Evolutionary conservation across 2,329 filamentous ascomycete genomes (phyloP), one percentile per base, ranked within the genome.

Genomic region (Phaeosphaeriaceae sp.): DNA sequence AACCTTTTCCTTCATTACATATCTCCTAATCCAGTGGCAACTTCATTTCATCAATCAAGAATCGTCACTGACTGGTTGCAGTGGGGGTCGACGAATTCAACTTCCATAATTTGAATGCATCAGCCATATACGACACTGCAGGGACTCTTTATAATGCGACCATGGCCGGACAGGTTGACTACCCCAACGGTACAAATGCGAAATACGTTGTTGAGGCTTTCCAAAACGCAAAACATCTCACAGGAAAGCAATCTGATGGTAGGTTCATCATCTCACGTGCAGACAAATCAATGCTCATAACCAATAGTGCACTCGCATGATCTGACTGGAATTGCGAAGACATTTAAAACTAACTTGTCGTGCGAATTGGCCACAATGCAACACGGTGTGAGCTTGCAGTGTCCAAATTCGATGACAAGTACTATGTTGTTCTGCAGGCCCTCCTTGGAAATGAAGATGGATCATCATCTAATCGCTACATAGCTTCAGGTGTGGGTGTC

Each of bases 1-100:
- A 54, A 18, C 11, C 36, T 54, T 2, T 39, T 54, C 30, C 33
- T 54, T 8, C 47, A 54, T n/a, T 54, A 54, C 30, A 32, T 51
- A 7, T 50, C 51, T 2, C 32, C 21, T 6, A 40, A 40, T 16
- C 38, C 38, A 12, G 23, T 40, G 3, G n/a, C 30, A 3, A 16
- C 12, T 40, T 40, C 38, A 21, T 40, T n/a, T 15, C 23, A 9
- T 40, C 38, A 29, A 15, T 29, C n/a, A 29, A 18, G n/a, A 9
- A 40, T 17, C 38, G 38, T 16, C 38, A 40, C 30, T 29, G 21
- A 20, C 38, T 26, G 15, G 38, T 40, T 28, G 15, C 23, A 13
- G 16, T 20, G 15, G 26, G 15, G 21, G 5, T 16, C 21, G 38
- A 40, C 26, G 21, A 9, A 30, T 40, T 40, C 7, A 15, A 38